A percentile compares a stretch with the other conserved stretches of the same genome.
phyloP scores from a whole-genome alignment of 2,329 filamentous ascomycete genomes.

The Colletotrichum tropicicola region DNA sequence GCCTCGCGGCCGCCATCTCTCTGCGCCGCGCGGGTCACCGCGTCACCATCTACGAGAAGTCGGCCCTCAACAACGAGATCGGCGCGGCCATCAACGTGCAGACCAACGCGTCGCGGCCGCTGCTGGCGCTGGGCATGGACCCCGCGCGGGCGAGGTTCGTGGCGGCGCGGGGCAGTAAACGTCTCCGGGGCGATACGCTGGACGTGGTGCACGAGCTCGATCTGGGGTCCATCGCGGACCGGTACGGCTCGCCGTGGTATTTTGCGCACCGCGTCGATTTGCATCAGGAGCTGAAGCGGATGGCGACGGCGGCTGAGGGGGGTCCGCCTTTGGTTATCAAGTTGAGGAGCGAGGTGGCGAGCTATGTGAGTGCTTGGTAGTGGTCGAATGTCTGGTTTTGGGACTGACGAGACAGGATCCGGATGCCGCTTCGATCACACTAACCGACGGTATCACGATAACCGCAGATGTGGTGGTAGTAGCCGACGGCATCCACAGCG shows the following conservation, averaged over 20 bases:
- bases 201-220: constrained; percentile 30
- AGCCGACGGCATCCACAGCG: constrained; percentile 53
- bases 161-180: constrained; percentile 32
- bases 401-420: constrained; percentile 31
- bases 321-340: constrained; percentile 37
- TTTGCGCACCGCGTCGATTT: constrained; percentile 49
- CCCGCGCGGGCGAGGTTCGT: constrained; percentile 39
- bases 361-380: constrained; percentile 36
- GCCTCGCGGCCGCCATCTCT: constrained; percentile 43
- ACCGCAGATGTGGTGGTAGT: constrained; percentile 51
- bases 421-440: constrained; percentile 35
- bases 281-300: constrained; percentile 43
- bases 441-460: constrained; percentile 38
- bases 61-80: constrained; percentile 44
- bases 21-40: constrained; percentile 44
- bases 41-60: constrained; percentile 47
- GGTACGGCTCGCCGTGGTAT: constrained; percentile 37
- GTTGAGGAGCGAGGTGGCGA: constrained; percentile 35
- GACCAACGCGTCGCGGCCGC: constrained; percentile 46
- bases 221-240: not conserved
- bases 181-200: constrained; percentile 8
- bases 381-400: not conserved
- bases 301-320: constrained; percentile 41
- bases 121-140: constrained; percentile 46
- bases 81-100: constrained; percentile 50